Conservation (phyloP, 257 asterid genomes). For the Euphrasia confusa region DNA sequence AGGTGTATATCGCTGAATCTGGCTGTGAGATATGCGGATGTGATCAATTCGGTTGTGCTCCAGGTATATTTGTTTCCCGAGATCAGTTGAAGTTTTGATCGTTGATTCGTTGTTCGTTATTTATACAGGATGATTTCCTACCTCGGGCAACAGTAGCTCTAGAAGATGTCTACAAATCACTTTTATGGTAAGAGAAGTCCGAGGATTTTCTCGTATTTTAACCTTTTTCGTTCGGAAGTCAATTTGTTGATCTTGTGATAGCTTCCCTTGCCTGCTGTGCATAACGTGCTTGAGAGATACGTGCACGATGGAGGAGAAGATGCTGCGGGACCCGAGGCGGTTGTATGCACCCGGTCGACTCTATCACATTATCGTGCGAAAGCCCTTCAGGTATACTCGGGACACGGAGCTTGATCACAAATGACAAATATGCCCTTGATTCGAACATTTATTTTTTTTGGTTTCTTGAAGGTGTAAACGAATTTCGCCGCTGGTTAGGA, state of each 20-base stretch:
- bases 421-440: neutral
- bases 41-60: conserved; percentile 81
- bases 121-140: conserved; percentile 88
- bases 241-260: conserved; percentile 19
- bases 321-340: conserved; percentile 94
- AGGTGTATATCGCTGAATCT: conserved; percentile 91
- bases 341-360: conserved; percentile 98
- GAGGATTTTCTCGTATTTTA: neutral
- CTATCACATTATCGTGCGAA: conserved; percentile 82
- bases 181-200: conserved; percentile 99
- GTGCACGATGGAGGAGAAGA: conserved; percentile 84
- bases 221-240: neutral
- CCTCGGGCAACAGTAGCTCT: conserved; percentile 96
- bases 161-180: conserved; percentile 72
- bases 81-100: too few species aligned
- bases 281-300: conserved; percentile 92
- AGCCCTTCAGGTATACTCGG: conserved; percentile 77
- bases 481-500: conserved; percentile 65
- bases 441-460: neutral
- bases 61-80: conserved; percentile 63
- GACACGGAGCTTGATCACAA: neutral
- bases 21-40: conserved; percentile 94
- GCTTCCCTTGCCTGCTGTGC: conserved; percentile 97
- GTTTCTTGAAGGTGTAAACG: conserved; percentile 55
- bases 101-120: too few species aligned